These are phyloP conservation scores for Apiospora rasikravindrae DNA, from an alignment of 2,329 filamentous ascomycete genomes.

Conservation along the genomic window DNA sequence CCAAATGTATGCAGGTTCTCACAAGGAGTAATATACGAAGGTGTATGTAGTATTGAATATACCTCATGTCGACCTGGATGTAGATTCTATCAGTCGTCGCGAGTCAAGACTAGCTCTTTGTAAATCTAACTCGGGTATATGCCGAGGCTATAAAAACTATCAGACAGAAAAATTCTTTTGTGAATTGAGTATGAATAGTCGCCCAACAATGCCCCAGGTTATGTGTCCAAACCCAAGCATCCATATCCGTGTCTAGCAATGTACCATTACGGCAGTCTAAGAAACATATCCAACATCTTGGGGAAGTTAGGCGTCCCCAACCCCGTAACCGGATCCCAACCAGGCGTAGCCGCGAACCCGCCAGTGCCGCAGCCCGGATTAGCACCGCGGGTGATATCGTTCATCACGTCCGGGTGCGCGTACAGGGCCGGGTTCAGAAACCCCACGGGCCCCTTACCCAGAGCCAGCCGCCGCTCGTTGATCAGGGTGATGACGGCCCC, in stretches of 20 bases:
- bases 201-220: too few relatives aligned
- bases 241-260: background rate
- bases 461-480: constrained; percentile 24
- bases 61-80: too few relatives aligned
- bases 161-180: too few relatives aligned
- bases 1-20: too few relatives aligned
- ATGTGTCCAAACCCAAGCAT: too few relatives aligned
- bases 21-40: too few relatives aligned
- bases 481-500: constrained; percentile 31
- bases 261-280: background rate
- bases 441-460: constrained; percentile 20
- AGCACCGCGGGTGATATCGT: constrained; percentile 18
- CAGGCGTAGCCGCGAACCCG: constrained; percentile 23
- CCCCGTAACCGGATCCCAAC: constrained; percentile 55
- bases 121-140: too few relatives aligned
- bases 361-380: constrained; percentile 17
- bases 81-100: too few relatives aligned
- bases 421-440: constrained; percentile 25
- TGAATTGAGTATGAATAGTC: too few relatives aligned
- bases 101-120: too few relatives aligned
- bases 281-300: constrained; percentile 2
- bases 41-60: too few relatives aligned
- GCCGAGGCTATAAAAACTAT: too few relatives aligned
- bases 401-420: constrained; percentile 18
- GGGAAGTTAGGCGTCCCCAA: constrained; percentile 36